Percentiles rank a stretch among this genome's conserved stretches.
phyloP scores from a whole-genome alignment of 345 rosid genomes.

The Corymbia maculata region DNA sequence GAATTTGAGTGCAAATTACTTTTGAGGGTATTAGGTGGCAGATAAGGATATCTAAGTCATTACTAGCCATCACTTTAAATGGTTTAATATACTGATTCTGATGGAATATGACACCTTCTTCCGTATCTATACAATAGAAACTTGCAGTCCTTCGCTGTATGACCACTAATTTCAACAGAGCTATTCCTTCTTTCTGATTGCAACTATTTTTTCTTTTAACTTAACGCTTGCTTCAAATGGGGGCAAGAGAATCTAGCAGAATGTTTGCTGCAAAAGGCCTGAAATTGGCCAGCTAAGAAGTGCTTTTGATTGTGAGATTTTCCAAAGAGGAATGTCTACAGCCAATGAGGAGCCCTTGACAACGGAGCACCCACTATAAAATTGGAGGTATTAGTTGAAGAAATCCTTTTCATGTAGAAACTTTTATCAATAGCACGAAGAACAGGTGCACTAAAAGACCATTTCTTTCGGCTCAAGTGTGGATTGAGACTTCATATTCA shows the following conservation, averaged over 20 bases:
- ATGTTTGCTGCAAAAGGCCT: neutral
- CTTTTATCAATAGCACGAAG: constrained; percentile 16
- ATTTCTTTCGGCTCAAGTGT: constrained; percentile 42
- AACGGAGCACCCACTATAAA: constrained; percentile 4
- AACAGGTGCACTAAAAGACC: constrained; percentile 30
- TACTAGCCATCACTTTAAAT: neutral
- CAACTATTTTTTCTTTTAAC: neutral
- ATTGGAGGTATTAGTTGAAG: constrained; percentile 17
- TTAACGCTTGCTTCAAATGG: neutral
- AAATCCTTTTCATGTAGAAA: constrained; percentile 4
- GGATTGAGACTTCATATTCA: constrained; percentile 15
- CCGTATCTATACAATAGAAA: neutral
- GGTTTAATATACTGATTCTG: constrained; percentile 25
- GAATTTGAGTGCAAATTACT: constrained; percentile 31
- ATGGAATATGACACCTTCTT: constrained; percentile 35
- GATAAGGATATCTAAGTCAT: constrained; percentile 14
- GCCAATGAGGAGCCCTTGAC: constrained; percentile 5
- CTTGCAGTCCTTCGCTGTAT: neutral
- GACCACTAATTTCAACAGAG: neutral
- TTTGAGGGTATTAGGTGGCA: constrained; percentile 25
- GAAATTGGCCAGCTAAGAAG: neutral
- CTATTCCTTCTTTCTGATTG: neutral
- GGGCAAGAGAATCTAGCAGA: neutral
- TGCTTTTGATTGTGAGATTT: constrained; percentile 1
- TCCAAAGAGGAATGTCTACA: neutral